Conservation (phyloP, 2,329 filamentous ascomycete species). For the Aspergillus felis region DNA sequence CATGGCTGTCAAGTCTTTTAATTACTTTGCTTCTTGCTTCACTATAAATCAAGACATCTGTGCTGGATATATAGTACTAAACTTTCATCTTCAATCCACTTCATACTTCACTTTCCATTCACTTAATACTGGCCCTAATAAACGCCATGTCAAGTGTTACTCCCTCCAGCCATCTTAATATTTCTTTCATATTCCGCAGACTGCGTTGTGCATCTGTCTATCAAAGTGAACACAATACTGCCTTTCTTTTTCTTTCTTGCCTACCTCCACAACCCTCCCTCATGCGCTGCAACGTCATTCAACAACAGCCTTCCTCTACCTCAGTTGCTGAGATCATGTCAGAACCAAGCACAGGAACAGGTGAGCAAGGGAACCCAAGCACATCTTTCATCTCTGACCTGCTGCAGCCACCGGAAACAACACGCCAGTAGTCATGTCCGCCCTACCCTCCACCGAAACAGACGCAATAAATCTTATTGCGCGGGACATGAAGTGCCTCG, state of each 20-base stretch:
- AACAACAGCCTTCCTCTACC: neutral
- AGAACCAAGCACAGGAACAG: neutral
- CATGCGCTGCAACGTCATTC: neutral
- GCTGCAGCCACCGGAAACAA: neutral
- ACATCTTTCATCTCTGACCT: neutral
- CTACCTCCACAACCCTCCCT: neutral
- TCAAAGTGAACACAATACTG: no score
- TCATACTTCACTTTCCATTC: neutral
- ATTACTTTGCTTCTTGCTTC: neutral
- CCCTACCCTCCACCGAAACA: neutral
- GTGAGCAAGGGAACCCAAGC: neutral
- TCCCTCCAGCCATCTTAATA: neutral
- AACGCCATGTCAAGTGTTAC: neutral
- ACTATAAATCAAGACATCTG: neutral
- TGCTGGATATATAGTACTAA: neutral
- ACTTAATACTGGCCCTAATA: neutral
- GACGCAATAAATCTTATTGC: constrained; percentile 27
- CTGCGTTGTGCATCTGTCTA: no score
- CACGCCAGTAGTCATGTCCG: constrained; percentile 1
- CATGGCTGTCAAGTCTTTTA: neutral
- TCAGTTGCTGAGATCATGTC: neutral
- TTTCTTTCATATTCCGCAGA: neutral
- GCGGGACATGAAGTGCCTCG: constrained; percentile 33
- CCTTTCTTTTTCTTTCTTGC: neutral
- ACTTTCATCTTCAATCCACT: neutral